Percentiles rank a stretch among this genome's conserved stretches.
phyloP scores from a whole-genome alignment of 2,329 filamentous ascomycete genomes.

The Penicillium sclerotiorum region DNA sequence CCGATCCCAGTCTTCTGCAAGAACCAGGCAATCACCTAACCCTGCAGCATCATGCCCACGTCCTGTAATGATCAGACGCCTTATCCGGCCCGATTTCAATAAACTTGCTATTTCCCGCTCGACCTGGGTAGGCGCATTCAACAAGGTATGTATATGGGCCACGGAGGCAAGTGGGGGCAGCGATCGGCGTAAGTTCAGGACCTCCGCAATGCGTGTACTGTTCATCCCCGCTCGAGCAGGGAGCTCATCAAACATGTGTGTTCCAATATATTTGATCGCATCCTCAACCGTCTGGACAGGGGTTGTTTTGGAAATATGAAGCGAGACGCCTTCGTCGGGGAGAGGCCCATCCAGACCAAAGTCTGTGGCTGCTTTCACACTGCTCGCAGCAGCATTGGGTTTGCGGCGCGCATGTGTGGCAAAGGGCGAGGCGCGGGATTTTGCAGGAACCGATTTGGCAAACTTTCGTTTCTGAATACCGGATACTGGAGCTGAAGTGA shows the following conservation, averaged over 20 bases:
- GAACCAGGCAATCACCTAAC: constrained; percentile 61
- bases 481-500: constrained; percentile 51
- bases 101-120: constrained; percentile 62
- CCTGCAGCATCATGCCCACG: constrained; percentile 59
- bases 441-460: constrained; percentile 19
- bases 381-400: constrained; percentile 31
- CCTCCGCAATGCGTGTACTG: constrained; percentile 61
- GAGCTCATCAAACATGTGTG: constrained; percentile 58
- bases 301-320: constrained; percentile 51
- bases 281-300: constrained; percentile 54
- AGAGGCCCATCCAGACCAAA: constrained; percentile 42
- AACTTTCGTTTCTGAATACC: constrained; percentile 47
- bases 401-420: constrained; percentile 45
- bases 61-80: constrained; percentile 59
- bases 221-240: constrained; percentile 63
- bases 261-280: constrained; percentile 56
- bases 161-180: constrained; percentile 62
- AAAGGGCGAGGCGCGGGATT: constrained; percentile 45
- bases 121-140: constrained; percentile 58
- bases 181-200: constrained; percentile 58
- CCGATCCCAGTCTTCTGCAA: constrained; percentile 56
- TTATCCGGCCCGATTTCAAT: constrained; percentile 52
- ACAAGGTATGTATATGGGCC: constrained; percentile 62
- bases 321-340: constrained; percentile 55
- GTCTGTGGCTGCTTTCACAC: constrained; percentile 27